These are phyloP conservation scores for Fusarium anguioides DNA, from an alignment of 2,329 filamentous ascomycete genomes.

Conservation along the genomic window DNA sequence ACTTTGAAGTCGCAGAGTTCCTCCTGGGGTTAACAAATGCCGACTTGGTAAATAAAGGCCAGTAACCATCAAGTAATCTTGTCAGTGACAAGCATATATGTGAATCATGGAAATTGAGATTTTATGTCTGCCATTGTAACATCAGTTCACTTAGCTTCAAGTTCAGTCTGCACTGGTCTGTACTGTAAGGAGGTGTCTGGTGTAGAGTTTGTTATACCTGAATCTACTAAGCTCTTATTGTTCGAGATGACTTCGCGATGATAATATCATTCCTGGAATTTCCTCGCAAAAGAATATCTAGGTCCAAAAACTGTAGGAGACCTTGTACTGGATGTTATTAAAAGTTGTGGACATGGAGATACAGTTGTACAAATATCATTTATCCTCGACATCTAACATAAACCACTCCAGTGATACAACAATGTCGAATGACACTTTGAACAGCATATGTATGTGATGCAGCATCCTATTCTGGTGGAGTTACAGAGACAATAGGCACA, in stretches of 20 bases:
- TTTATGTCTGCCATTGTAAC: background rate
- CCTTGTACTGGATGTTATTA: too few species aligned
- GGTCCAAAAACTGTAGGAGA: too few species aligned
- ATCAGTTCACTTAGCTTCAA: too few species aligned
- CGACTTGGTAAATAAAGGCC: too few species aligned
- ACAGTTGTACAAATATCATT: background rate
- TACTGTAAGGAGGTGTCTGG: background rate
- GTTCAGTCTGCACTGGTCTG: background rate
- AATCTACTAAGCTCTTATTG: too few species aligned
- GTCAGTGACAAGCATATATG: background rate
- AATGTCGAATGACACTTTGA: background rate
- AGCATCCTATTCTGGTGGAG: background rate
- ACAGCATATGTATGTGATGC: slow-evolving; percentile 6
- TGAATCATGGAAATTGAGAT: background rate
- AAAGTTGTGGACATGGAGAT: background rate
- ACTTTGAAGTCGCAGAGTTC: too few species aligned
- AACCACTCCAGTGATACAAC: background rate
- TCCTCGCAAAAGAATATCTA: too few species aligned
- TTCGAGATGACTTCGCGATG: too few species aligned
- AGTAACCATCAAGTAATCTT: background rate
- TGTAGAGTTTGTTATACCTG: background rate
- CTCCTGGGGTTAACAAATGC: too few species aligned
- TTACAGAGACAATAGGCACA: background rate
- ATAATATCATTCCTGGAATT: too few species aligned
- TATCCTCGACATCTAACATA: background rate